A percentile compares a stretch with the other conserved stretches of the same genome.
phyloP scores from a whole-genome alignment of 345 rosid genomes.

The Reutealis trisperma region DNA sequence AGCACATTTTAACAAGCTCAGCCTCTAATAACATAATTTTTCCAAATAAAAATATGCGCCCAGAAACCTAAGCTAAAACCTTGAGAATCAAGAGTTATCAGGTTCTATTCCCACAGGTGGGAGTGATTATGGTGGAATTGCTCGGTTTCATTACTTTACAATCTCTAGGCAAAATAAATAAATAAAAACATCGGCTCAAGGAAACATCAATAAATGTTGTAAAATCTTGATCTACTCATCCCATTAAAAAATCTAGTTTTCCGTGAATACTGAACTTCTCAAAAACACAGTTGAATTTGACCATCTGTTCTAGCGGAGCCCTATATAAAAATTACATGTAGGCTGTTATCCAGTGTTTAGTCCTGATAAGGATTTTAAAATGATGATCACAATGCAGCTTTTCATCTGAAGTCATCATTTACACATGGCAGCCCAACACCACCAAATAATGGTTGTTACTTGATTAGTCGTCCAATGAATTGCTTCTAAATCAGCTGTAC shows the following conservation, averaged over 20 bases:
- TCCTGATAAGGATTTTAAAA: not conserved
- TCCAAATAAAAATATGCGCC: too few species aligned
- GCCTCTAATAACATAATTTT: too few species aligned
- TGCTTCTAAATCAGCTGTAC: slow-evolving; percentile 6
- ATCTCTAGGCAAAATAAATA: not conserved
- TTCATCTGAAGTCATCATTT: not conserved
- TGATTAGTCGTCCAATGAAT: not conserved
- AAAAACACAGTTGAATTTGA: not conserved
- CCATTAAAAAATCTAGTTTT: not conserved
- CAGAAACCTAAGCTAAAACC: too few species aligned
- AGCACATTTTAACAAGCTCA: too few species aligned
- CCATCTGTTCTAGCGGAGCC: not conserved
- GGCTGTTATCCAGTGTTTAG: not conserved
- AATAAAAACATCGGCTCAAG: not conserved
- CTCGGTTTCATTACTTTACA: too few species aligned
- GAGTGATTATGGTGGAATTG: too few species aligned
- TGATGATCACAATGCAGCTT: not conserved
- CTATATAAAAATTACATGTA: not conserved
- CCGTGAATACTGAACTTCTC: not conserved
- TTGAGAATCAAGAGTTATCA: too few species aligned
- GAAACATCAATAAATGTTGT: not conserved
- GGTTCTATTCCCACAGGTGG: too few species aligned
- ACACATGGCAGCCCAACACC: not conserved
- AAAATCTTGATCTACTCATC: not conserved
- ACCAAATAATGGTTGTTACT: not conserved